Conservation (phyloP, 495 filamentous ascomycete genomes). For the Lineolata rhizophorae region DNA sequence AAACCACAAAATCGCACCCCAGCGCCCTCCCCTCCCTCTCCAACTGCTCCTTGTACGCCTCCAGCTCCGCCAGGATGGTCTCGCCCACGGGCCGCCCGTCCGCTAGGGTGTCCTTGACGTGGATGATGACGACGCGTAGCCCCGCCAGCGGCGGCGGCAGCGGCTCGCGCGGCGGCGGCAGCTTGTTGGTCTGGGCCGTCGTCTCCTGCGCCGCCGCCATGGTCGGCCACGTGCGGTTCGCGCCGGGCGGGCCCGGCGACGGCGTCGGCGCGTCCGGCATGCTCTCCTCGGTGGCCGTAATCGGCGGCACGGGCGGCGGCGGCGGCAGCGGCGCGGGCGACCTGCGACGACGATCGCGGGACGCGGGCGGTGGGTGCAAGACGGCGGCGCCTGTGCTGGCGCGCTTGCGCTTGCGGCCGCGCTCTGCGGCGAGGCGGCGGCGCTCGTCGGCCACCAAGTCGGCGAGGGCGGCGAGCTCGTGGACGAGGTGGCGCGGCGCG, state of each 20-base stretch:
- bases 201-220: slow-evolving; percentile 2
- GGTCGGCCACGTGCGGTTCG: too few relatives aligned
- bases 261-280: slow-evolving; percentile 9
- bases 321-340: too few relatives aligned
- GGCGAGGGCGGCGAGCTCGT: slow-evolving; percentile 55
- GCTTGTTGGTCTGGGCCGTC: slow-evolving; percentile 1
- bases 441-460: slow-evolving; percentile 30
- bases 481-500: slow-evolving; percentile 53
- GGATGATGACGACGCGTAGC: slow-evolving; percentile 23
- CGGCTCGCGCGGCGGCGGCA: slow-evolving; percentile 1
- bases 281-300: slow-evolving; percentile 3
- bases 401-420: slow-evolving; percentile 17
- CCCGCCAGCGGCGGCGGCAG: slow-evolving; percentile 24
- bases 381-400: slow-evolving; percentile 5
- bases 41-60: slow-evolving; percentile 32
- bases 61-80: slow-evolving; percentile 44
- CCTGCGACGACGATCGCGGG: too few relatives aligned
- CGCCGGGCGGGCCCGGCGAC: background rate
- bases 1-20: slow-evolving; percentile 62
- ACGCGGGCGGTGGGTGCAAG: too few relatives aligned
- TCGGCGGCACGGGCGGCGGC: too few relatives aligned
- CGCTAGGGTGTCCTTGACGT: slow-evolving; percentile 21
- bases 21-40: slow-evolving; percentile 21
- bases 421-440: slow-evolving; percentile 8
- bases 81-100: slow-evolving; percentile 35